Base-by-base conservation (phyloP, 352 stramenopile genomes). In the Phytophthora pluvialis region DNA sequence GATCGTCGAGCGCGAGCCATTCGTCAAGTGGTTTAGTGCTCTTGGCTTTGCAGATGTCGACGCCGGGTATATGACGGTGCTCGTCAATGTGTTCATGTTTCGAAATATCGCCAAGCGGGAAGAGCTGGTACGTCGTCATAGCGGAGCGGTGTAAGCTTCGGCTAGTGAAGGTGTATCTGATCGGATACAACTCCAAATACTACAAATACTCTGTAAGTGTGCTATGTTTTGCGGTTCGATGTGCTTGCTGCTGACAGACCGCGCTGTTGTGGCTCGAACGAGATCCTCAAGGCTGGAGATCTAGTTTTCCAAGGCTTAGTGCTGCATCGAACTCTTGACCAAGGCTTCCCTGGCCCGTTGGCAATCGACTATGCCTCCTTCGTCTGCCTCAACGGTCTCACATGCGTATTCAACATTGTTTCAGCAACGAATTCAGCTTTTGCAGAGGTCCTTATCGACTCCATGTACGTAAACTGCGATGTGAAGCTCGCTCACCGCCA, bases 381-480 rank as follows among this genome's bases (percentile, higher is more conserved):
- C 3, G 33, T 82, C 4, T 46, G 55, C 5, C 6, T 74, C 5
- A 81, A 79, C 44, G 39, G 59, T 0, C 15, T 71, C 16, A 67
- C 57, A 1, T 77, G 55, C 35, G 62, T 62, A 0, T 36, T 58
- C 3, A 67, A 66, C 21, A 60, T 79, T 25, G 8, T 79, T 0
- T 31, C 40, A 1, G n/a, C 35, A 3, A 66, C 32, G 5, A 60
- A 75, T 18, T 77, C 69, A 3, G 61, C 57, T 5, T 76, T 78
- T 38, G 33, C 28, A 5, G 65, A 81, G 36, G 38, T 81, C 7
- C 50, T 81, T 5, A 53, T 78, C 3, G 65, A 78, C 49, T 75
- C 61, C 13, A 48, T 72, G 33, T 67, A 67, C 42, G 48, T 55
- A 40, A n/a, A 36, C n/a, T 31, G 21, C 21, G 21, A 21, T 21